Base-by-base conservation (phyloP, 2,329 filamentous ascomycete genomes). In the Arachnomyces sp. region DNA sequence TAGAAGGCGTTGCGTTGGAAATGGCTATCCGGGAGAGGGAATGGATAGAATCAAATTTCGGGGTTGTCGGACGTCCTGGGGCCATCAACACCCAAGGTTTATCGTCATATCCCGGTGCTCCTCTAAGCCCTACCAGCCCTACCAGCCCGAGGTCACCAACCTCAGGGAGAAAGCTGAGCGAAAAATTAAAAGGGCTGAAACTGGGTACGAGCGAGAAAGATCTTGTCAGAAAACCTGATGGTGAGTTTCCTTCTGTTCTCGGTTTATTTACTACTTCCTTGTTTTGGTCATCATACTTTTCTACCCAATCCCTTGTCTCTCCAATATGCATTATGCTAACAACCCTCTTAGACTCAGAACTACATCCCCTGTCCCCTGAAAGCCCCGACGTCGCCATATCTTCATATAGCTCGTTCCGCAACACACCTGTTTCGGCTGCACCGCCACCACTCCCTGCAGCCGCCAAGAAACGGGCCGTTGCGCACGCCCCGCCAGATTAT, bases 1-100 rank as follows among this genome's bases (percentile, higher is more conserved):
- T 75, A 9, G 88, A 95, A 65, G 84, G 88, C 14, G 77, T 95
- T 13, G 88, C 84, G 2, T 66, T 93, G 41, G 79, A 86, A 56
- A 94, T 94, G 82, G 86, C 83, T 0, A 60, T 86, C 35, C 78
- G 86, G 43, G 88, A 95, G 62, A 85, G 81, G 57, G 75, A 84
- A 51, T 94, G 87, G 87, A 88, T 95, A 38, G 77, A 86, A 54
- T 71, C 80, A 34, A 86, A 88, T 52, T 95, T 94, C 60, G 83
- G 82, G 4, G 68, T 86, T 2, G 58, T 53, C 31, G 61, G 63
- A 39, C 69, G 61, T 45, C 66, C 48, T 42, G 54, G 63, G 36
- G 60, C 58, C 11, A 30, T 13, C 36, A 35, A 34, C 46, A 42
- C 45, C 29, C 52, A 60, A 44, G 46, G 52, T 44, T 47, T 45